phyloP scores from a whole-genome alignment of 768 basidiomycete species.

The Pisolithus albus region DNA sequence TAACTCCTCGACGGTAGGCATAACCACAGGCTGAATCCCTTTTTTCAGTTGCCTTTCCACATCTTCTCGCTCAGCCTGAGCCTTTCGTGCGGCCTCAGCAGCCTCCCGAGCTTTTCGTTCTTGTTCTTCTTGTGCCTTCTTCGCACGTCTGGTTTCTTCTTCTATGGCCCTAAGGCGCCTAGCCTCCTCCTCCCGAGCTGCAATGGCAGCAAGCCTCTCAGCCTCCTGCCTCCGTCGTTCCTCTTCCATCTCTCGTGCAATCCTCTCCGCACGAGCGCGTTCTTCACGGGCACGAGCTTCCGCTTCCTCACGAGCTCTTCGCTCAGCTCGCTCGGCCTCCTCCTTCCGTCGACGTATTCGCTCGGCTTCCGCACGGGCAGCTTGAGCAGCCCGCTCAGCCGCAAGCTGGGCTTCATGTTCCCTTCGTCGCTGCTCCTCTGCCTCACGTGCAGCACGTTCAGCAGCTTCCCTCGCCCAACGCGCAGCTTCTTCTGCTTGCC shows the following conservation, averaged over 20 bases:
- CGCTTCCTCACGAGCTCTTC: neutral
- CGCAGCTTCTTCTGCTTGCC: conserved; percentile 3
- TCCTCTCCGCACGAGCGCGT: neutral
- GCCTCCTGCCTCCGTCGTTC: conserved; percentile 12
- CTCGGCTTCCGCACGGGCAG: too few species aligned
- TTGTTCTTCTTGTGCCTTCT: neutral
- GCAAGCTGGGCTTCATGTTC: too few species aligned
- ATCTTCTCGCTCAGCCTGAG: conserved; percentile 7
- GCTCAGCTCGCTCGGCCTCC: conserved; percentile 2
- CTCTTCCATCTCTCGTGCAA: conserved; percentile 1
- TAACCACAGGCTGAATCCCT: conserved; percentile 22
- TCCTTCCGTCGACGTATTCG: too few species aligned
- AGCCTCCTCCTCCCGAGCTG: conserved; percentile 10
- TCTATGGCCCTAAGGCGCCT: conserved; percentile 6
- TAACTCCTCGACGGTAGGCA: conserved; percentile 17
- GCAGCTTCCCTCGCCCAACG: neutral
- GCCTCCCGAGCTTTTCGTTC: neutral
- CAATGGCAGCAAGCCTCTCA: conserved; percentile 5
- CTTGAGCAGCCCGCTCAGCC: too few species aligned
- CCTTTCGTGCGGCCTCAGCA: neutral
- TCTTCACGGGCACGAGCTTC: neutral
- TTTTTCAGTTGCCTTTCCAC: conserved; percentile 15
- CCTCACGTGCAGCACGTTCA: too few species aligned
- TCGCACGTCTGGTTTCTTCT: neutral
- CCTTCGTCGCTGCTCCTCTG: too few species aligned